Evolutionary conservation across 768 basidiomycete species (phyloP).

Genomic region (Kwoniella sp.): DNA sequence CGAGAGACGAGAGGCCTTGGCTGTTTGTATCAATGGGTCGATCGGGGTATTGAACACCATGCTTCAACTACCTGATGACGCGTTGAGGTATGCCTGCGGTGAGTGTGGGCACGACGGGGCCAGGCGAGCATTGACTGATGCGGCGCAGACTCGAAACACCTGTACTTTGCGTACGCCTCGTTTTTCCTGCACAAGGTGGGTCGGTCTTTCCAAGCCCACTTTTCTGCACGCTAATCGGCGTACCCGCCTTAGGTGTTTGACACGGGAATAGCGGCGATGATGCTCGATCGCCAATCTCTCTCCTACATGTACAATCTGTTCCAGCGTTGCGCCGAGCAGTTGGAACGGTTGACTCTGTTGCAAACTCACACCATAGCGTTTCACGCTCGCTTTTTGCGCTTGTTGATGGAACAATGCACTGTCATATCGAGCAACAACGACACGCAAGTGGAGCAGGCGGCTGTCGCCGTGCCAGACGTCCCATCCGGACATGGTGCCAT

Average conservation of each 20-base stretch:
- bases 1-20: slow-evolving; percentile 16
- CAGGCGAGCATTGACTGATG: no score
- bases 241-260: slow-evolving; percentile 12
- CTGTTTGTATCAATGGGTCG: slow-evolving; percentile 15
- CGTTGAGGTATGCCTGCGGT: slow-evolving; percentile 12
- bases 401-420: background rate
- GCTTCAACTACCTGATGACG: slow-evolving; percentile 12
- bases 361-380: slow-evolving; percentile 15
- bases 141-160: slow-evolving; percentile 11
- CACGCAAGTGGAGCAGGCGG: background rate
- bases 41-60: slow-evolving; percentile 9
- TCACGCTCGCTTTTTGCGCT: slow-evolving; percentile 10
- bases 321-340: slow-evolving; percentile 5
- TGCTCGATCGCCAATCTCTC: slow-evolving; percentile 17
- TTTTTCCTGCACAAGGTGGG: slow-evolving; percentile 21
- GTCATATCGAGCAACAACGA: background rate
- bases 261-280: slow-evolving; percentile 12
- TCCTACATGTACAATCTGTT: slow-evolving; percentile 13
- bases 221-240: no score
- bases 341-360: slow-evolving; percentile 8
- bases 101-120: no score
- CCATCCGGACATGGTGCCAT: background rate
- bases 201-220: background rate
- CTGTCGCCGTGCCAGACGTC: background rate
- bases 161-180: slow-evolving; percentile 20